Conservation (phyloP, 2,329 filamentous ascomycete genomes). For the Lasiodiplodia sp. region DNA sequence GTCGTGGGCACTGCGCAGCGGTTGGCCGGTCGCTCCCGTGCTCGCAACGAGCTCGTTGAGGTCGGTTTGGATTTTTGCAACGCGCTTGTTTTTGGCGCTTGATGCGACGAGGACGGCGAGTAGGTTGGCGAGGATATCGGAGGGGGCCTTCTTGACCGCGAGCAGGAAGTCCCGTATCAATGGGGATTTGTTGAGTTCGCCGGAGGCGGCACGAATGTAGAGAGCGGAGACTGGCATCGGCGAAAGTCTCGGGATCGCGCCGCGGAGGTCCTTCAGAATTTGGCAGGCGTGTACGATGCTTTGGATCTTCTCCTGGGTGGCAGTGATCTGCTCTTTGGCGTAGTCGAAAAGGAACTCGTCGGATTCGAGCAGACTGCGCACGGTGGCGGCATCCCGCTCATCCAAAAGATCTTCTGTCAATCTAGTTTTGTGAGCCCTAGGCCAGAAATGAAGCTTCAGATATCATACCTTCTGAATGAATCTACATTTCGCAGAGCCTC, state of each 20-base stretch:
- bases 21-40: conserved; percentile 30
- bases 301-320: conserved; percentile 50
- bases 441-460: not conserved
- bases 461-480: conserved; percentile 65
- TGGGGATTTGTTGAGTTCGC: conserved; percentile 61
- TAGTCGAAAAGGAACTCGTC: conserved; percentile 62
- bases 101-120: conserved; percentile 43
- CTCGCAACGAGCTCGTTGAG: conserved; percentile 25
- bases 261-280: conserved; percentile 47
- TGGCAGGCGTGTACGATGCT: conserved; percentile 49
- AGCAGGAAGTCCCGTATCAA: conserved; percentile 63
- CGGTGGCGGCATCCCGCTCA: conserved; percentile 46
- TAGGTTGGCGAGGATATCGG: conserved; percentile 59
- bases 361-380: conserved; percentile 66
- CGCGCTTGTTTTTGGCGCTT: not conserved
- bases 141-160: conserved; percentile 66
- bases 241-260: conserved; percentile 45
- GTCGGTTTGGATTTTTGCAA: not conserved
- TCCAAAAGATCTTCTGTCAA: conserved; percentile 51
- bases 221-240: conserved; percentile 53
- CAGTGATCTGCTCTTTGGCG: conserved; percentile 44
- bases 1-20: conserved; percentile 77
- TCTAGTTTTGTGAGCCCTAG: conserved; percentile 33
- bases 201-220: conserved; percentile 68
- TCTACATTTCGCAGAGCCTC: conserved; percentile 72